Evolutionary conservation across 345 rosid genomes (phyloP).

Genomic region (Angophora floribunda): DNA sequence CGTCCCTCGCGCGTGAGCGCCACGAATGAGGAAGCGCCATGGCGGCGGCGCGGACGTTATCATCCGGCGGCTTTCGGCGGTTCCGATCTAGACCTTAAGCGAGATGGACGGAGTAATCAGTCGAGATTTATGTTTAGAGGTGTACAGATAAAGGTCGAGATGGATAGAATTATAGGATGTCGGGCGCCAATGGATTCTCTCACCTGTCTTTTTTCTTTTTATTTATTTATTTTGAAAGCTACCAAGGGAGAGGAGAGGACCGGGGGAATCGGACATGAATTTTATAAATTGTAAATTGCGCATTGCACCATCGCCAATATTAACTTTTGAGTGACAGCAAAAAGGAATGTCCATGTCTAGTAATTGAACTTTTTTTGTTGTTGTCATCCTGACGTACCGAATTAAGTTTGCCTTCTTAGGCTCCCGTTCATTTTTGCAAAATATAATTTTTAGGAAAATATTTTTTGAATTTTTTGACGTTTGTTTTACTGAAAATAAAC

Average conservation of each 20-base stretch:
- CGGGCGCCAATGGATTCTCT: background rate
- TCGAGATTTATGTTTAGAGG: background rate
- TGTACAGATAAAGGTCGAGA: too few relatives aligned
- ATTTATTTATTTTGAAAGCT: too few relatives aligned
- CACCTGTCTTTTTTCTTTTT: too few relatives aligned
- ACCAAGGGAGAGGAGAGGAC: too few relatives aligned
- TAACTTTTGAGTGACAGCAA: too few relatives aligned
- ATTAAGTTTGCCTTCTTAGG: background rate
- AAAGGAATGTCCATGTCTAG: accelerated
- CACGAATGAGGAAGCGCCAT: background rate
- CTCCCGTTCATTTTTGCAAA: too few relatives aligned
- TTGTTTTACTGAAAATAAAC: too few relatives aligned
- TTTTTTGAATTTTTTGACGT: too few relatives aligned
- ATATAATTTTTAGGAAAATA: too few relatives aligned
- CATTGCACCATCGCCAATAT: accelerated
- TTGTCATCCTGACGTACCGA: too few relatives aligned
- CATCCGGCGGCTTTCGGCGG: background rate
- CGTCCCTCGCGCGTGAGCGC: background rate
- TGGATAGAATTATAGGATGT: background rate
- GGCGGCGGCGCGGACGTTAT: background rate
- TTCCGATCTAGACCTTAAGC: background rate
- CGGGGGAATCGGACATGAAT: background rate
- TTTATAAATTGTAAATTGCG: too few relatives aligned
- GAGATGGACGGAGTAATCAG: background rate
- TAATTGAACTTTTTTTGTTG: too few relatives aligned